Base-by-base conservation (phyloP, 306 rosid genomes). In the Gillenia trifoliata region DNA sequence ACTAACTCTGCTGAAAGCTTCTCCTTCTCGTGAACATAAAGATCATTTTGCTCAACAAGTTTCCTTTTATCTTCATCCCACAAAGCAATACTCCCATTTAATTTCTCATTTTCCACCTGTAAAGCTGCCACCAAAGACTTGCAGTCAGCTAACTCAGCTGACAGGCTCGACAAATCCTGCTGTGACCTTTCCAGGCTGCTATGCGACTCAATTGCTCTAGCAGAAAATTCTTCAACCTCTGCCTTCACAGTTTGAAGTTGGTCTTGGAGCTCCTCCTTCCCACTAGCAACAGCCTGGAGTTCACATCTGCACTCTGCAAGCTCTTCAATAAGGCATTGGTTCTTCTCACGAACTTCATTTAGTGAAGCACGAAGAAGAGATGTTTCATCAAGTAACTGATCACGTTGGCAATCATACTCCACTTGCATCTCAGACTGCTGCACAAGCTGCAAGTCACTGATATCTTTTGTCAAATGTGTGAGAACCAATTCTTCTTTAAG, bases 401-500 rank as follows among this genome's bases (percentile, higher is more conserved):
- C 11, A 66, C 23, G 80, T 69, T 79, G 88, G 76, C 71, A 73
- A 78, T 90, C 92, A 68, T 84, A 83, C 80, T 87, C 88, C 71
- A 78, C 59, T 72, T 85, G 87, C 64, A 72, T 85, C 81, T 85
- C 90, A 64, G 80, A 82, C 33, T 92, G 93, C 60, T 90, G 92
- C 78, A 84, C 77, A 63, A 86, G 84, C 78, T 91, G 96, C 83
- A 83, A 68, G 78, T 72, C 77, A 77, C 80, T 81, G 73, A 90
- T 72, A 83, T 90, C 89, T 77, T 90, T 84, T 70, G 80, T 77
- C 76, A 81, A 81, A 82, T 76, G 76, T 75, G 92, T 71, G 56
- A 94, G 86, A 75, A 86, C 75, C 59, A 94, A 68, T 80, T 94
- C 93, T 85, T 93, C 98, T 83, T 85, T 88, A 54, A 94, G 85